Conservation (phyloP, 2,329 filamentous ascomycete species). For the Ceratocystis cacaofunesta region DNA sequence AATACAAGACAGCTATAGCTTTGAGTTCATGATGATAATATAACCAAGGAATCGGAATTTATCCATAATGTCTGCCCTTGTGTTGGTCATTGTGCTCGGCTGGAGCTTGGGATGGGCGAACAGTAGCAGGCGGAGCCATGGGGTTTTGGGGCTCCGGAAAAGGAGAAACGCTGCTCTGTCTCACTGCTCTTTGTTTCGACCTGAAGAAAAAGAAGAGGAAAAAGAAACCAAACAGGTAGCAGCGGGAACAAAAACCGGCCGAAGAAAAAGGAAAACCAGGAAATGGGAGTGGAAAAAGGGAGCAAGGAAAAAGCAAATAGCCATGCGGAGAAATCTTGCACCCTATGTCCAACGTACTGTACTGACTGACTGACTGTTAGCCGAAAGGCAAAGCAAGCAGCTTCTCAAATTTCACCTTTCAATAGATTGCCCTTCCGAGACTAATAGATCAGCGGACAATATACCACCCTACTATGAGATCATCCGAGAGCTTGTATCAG, state of each 20-base stretch:
- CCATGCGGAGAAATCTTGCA: too few relatives aligned
- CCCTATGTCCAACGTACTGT: too few relatives aligned
- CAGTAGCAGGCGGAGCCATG: background rate
- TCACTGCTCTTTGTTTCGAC: background rate
- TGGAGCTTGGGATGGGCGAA: too few relatives aligned
- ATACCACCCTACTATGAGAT: too few relatives aligned
- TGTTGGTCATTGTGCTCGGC: too few relatives aligned
- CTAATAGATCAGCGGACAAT: too few relatives aligned
- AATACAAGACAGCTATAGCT: background rate
- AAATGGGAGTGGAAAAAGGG: background rate
- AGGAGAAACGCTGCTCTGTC: too few relatives aligned
- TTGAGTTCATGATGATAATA: background rate
- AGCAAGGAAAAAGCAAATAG: background rate
- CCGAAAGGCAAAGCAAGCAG: too few relatives aligned
- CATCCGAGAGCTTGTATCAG: too few relatives aligned
- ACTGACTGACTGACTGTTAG: too few relatives aligned
- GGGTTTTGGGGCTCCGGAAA: background rate
- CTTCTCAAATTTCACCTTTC: too few relatives aligned
- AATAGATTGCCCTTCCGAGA: too few relatives aligned
- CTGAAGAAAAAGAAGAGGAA: background rate
- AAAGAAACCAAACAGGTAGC: background rate
- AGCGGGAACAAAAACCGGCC: background rate
- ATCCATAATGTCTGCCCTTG: background rate
- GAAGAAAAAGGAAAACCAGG: background rate
- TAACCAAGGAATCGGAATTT: background rate